phyloP scores from a whole-genome alignment of 371 early-diverging fungal species.

The Saksenaea vasiformis region DNA sequence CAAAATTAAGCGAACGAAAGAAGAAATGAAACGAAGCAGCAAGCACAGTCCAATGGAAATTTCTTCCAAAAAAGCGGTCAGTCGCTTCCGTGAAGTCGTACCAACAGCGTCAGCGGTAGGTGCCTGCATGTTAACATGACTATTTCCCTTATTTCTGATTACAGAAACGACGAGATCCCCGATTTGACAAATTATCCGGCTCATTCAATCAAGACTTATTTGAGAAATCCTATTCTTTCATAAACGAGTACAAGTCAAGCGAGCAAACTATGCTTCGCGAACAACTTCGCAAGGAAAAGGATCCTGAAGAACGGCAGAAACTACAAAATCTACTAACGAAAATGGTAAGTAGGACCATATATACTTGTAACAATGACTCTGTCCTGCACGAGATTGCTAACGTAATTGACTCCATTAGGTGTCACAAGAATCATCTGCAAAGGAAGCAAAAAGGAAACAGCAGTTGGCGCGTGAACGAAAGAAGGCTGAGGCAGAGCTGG shows the following conservation, averaged over 20 bases:
- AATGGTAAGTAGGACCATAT: conserved; percentile 45
- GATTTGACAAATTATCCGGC: conserved; percentile 88
- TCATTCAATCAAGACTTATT: conserved; percentile 83
- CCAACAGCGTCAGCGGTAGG: conserved; percentile 57
- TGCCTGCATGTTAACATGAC: neutral
- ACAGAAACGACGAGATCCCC: conserved; percentile 81
- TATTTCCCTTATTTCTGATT: neutral
- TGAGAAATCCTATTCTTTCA: conserved; percentile 81
- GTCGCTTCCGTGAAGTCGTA: conserved; percentile 78
- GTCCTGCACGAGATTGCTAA: conserved; percentile 5
- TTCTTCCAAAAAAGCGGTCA: conserved; percentile 80
- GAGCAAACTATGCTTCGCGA: conserved; percentile 72
- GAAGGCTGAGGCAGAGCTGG: conserved; percentile 76
- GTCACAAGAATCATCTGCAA: conserved; percentile 36
- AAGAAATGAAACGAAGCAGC: conserved; percentile 48
- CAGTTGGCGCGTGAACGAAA: conserved; percentile 72
- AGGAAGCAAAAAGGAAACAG: conserved; percentile 65
- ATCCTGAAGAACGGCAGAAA: conserved; percentile 53
- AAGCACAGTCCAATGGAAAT: conserved; percentile 75
- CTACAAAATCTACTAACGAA: conserved; percentile 50
- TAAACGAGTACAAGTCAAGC: conserved; percentile 71
- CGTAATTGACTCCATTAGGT: conserved; percentile 18
- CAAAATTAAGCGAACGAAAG: conserved; percentile 38
- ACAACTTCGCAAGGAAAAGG: conserved; percentile 63
- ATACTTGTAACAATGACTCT: neutral